Base-by-base conservation (phyloP, 805 yeast genomes). In the Lipomyces sp. region DNA sequence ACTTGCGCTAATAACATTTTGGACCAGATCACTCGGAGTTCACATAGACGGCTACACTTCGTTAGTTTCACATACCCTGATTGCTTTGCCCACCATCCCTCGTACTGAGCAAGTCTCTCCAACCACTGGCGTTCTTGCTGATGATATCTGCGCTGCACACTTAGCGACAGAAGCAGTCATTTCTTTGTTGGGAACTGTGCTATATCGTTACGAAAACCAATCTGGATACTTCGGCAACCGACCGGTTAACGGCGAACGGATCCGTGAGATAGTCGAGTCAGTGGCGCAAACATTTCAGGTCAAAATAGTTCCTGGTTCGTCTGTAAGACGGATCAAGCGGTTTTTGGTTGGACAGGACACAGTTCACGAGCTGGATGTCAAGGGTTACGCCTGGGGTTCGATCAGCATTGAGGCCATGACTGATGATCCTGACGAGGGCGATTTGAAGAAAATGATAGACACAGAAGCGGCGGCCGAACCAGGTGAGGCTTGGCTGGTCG, bases 21-120 rank as follows among this genome's bases (percentile, higher is more conserved):
- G 29, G 59, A 6, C 29, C 33, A 68, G 69, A 24, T 81, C 90
- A 11, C 82, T 94, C 35, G 99, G 98, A 59, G 93, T 89, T 66
- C 98, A 95, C 71, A 86, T 95, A 72, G 99, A 95, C 78, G 99
- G 99, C 64, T 95, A 93, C 80, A 90, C 98, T 11, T 87, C 97
- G 1, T 86, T 87, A 76, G 87, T 86, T 10, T 86, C 96, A 35
- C 99, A 95, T 78, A 93, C 98, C 1, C 75, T 92, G 69, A 95
- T 92, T 37, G 74, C 73, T 35, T 90, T 86, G 73, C 96, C 96
- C 61, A 71, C 66, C 8, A 65, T 72, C n/a, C 57, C 65, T 5
- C 86, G 87, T 39, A 88, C 87, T 48, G 81, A 77, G 65, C 79
- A 77, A 32, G 77, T 79, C 34, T 78, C 84, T 24, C 98, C 99